Base-by-base conservation (phyloP, 2,329 filamentous ascomycete genomes). In the Colletotrichum higginsianum region DNA sequence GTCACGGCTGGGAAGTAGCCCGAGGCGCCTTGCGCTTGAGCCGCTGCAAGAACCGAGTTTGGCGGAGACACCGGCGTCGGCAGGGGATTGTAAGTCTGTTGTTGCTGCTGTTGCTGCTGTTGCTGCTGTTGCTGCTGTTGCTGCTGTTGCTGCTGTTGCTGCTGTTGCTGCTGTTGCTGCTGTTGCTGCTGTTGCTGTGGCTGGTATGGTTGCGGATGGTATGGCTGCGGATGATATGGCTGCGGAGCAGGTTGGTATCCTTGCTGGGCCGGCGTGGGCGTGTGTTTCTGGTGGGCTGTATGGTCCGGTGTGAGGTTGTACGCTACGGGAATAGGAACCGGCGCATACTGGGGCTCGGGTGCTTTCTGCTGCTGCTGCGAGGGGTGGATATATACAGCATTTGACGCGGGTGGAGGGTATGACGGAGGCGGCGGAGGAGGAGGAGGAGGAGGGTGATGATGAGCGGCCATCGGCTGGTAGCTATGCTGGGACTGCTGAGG, bases 231-330 rank as follows among this genome's bases (percentile, higher is more conserved):
- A 21, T 71, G 56, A 4, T 66, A 57, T 35, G 21, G 2, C 9
- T 61, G 56, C 12, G 38, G 21, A 11, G 40, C 21, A 11, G 26
- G 44, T 35, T 46, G 68, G 42, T 70, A 49, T 30, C n/a, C 30
- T 55, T 71, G 68, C 35, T 67, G 68, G 7, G n/a, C 18, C 21
- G 21, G 57, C 15, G 46, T 11, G 13, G 61, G 63, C 42, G 35
- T n/a, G 9, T 49, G 18, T 12, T 56, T 30, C 35, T 56, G 55
- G 6, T 67, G 26, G 16, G n/a, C 16, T n/a, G 44, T 16, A 7
- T 72, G 52, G 21, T 62, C 42, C 12, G 21, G 30, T 15, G 9
- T 16, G 4, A 26, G 23, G 38, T 55, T 53, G 9, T 18, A 23
- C 15, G n/a, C 18, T 16, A 23, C 11, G 30, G 35, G 49, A 12